Evolutionary conservation across 176 grass and related monocot genomes (phyloP), one percentile per base, ranked within the genome.

Genomic region (Zoysia pacifica): DNA sequence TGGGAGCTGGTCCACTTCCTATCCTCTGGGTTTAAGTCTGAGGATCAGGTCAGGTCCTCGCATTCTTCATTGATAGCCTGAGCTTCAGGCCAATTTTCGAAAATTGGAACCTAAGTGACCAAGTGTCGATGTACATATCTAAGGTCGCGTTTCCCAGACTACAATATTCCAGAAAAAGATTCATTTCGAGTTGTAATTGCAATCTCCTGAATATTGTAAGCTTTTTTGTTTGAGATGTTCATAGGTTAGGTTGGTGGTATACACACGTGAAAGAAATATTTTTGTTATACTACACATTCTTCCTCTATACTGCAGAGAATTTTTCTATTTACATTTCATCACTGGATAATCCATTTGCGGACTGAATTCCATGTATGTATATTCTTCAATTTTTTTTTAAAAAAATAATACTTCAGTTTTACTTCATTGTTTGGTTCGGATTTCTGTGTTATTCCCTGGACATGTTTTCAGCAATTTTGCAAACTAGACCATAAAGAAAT

Each of bases 61-160:
- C 38, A 46, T 68, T 69, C 6, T 75, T 61, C 5, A 45, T 19
- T 28, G 11, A 58, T 18, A 11, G 11, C 55, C 11, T 28, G 65
- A 67, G 16, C 4, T 55, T 67, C 3, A 55, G 15, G 75, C 38
- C 38, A 68, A 43, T 44, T 67, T 79, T 46, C 38, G 28, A 20
- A 68, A 42, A 51, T 43, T 49, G 48, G 73, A 81, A n/a, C 80
- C 73, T 64, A 60, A 52, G 62, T 44, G 67, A 16, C 60, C 52
- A 73, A 89, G 76, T 85, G 87, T 73, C 67, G 59, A 62, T 89
- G 83, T 86, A 82, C 39, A 86, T 89, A 82, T 73, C 63, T 68
- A 54, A 9, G 28, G 69, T 79, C 45, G 28, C 9, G n/a, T 59
- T 14, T 78, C 19, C 12, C 41, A 52, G n/a, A 69, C 61, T 62